phyloP scores from a whole-genome alignment of 2,329 filamentous ascomycete genomes.

The Ambrosiella xylebori region DNA sequence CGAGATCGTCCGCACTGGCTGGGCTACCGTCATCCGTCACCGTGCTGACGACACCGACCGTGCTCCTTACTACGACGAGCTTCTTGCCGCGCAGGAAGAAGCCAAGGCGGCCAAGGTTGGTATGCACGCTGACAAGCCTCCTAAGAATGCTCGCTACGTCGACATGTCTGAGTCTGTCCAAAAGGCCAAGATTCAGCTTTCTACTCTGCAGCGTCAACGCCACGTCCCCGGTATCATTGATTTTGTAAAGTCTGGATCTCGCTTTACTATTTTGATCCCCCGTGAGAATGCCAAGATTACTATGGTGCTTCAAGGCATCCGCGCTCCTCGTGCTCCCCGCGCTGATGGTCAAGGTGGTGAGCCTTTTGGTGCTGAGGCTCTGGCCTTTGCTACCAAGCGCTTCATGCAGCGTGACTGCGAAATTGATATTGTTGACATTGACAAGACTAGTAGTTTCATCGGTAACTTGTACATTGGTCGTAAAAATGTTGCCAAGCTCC shows the following conservation, averaged over 20 bases:
- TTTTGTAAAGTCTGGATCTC: slow-evolving; percentile 91
- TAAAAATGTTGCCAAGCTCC: slow-evolving; percentile 83
- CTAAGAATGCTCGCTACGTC: slow-evolving; percentile 64
- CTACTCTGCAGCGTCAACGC: slow-evolving; percentile 74
- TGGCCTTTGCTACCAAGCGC: slow-evolving; percentile 75
- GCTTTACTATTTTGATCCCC: slow-evolving; percentile 82
- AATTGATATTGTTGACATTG: slow-evolving; percentile 83
- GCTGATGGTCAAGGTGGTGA: slow-evolving; percentile 61
- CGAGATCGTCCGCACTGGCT: slow-evolving; percentile 75
- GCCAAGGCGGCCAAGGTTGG: slow-evolving; percentile 83
- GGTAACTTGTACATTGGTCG: slow-evolving; percentile 85
- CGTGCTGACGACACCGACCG: slow-evolving; percentile 87
- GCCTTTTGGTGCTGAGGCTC: slow-evolving; percentile 85
- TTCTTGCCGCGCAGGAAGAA: slow-evolving; percentile 60
- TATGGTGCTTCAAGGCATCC: slow-evolving; percentile 83
- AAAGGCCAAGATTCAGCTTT: slow-evolving; percentile 87
- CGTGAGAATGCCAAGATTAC: slow-evolving; percentile 90
- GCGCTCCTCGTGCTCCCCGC: slow-evolving; percentile 72
- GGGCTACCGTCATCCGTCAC: slow-evolving; percentile 86
- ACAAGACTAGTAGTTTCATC: slow-evolving; percentile 96
- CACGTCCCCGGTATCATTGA: slow-evolving; percentile 87
- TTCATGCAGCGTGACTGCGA: slow-evolving; percentile 92
- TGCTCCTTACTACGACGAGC: slow-evolving; percentile 82
- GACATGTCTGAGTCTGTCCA: slow-evolving; percentile 87
- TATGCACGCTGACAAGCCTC: slow-evolving; percentile 83